These are phyloP conservation scores for Helicostylum pulchrum DNA, from an alignment of 192 early-diverging fungal species.

Conservation along the genomic window DNA sequence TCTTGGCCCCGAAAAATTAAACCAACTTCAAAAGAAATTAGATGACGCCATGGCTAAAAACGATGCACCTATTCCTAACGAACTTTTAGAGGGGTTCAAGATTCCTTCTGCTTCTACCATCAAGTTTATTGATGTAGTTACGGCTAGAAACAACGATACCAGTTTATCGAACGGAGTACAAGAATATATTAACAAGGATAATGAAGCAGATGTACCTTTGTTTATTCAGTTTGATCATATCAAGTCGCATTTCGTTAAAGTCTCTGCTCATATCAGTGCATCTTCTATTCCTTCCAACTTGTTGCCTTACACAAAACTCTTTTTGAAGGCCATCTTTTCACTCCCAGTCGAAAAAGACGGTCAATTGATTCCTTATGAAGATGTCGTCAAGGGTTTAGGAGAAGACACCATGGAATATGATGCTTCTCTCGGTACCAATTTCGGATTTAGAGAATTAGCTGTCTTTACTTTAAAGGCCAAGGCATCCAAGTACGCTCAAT, in stretches of 20 bases:
- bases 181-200: slow-evolving; percentile 46
- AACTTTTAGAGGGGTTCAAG: slow-evolving; percentile 53
- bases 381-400: slow-evolving; percentile 49
- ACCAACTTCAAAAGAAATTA: slow-evolving; percentile 44
- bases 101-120: slow-evolving; percentile 51
- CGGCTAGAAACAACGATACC: slow-evolving; percentile 40
- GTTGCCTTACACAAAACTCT: slow-evolving; percentile 51
- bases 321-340: slow-evolving; percentile 51
- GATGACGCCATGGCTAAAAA: slow-evolving; percentile 49
- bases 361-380: slow-evolving; percentile 41
- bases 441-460: slow-evolving; percentile 38
- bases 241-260: slow-evolving; percentile 51
- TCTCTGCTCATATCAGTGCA: slow-evolving; percentile 45
- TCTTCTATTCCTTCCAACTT: slow-evolving; percentile 42
- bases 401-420: slow-evolving; percentile 52
- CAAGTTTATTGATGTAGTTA: slow-evolving; percentile 47
- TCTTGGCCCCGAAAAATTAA: slow-evolving; percentile 46
- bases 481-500: slow-evolving; percentile 48
- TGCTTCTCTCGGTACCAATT: slow-evolving; percentile 37
- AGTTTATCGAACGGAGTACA: slow-evolving; percentile 45
- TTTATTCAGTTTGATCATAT: slow-evolving; percentile 58
- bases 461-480: slow-evolving; percentile 36
- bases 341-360: slow-evolving; percentile 45
- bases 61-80: slow-evolving; percentile 48
- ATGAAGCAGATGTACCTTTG: slow-evolving; percentile 39